phyloP scores from a whole-genome alignment of 345 rosid species.

The Eucalyptus cloeziana region DNA sequence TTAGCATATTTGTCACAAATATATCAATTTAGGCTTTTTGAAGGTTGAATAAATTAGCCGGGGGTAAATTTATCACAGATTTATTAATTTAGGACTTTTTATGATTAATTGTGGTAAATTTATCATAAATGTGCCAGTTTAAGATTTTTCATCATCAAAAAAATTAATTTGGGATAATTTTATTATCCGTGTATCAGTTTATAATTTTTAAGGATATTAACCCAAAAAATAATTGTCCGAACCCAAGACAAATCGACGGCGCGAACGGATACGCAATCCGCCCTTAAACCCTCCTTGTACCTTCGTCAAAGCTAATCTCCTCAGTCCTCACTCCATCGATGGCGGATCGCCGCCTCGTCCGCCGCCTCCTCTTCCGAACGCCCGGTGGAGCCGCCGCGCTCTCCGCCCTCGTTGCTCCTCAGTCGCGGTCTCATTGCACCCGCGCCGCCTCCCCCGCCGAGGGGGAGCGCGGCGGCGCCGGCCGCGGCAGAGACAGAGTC shows the following conservation, averaged over 20 bases:
- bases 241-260: neutral
- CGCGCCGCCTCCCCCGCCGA: neutral
- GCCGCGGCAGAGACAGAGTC: neutral
- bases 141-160: accelerated
- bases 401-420: neutral
- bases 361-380: slow-evolving; percentile 7
- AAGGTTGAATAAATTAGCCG: accelerated
- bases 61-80: accelerated
- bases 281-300: neutral
- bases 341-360: slow-evolving; percentile 17
- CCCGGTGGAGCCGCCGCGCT: neutral
- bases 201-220: no score
- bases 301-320: neutral
- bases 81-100: accelerated
- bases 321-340: neutral
- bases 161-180: no score
- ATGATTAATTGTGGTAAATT: no score
- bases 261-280: neutral
- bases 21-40: accelerated
- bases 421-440: slow-evolving; percentile 5
- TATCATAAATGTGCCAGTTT: accelerated
- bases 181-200: accelerated
- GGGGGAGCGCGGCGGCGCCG: neutral
- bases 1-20: accelerated
- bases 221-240: neutral